Evolutionary conservation across 2,329 filamentous ascomycete genomes (phyloP), one percentile per base, ranked within the genome.

Genomic region (Colletotrichum lupini): DNA sequence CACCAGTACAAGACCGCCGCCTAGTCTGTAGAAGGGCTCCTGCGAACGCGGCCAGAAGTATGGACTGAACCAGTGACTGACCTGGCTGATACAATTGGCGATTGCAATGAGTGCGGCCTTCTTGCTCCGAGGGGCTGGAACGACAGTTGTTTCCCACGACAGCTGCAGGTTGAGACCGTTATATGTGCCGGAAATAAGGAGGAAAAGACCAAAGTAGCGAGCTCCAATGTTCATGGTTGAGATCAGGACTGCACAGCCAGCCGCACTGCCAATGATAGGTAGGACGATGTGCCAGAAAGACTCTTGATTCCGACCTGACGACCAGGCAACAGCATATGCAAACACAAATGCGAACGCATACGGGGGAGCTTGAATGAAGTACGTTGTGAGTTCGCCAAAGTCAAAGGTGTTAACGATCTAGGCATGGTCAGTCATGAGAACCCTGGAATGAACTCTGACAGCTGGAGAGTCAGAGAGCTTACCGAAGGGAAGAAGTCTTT

Each of bases 401-500:
- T 76, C 74, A 63, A 79, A 78, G 7, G 78, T 79, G 16, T 79
- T 75, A n/a, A 79, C 66, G 49, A 79, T 79, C 75, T 78, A 55
- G 37, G 16, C 37, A 42, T 1, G 5, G 37, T 42, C 37, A 42
- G 37, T 19, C 14, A 19, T 19, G 37, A 7, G 2, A 42, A 42
- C 37, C 16, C 5, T 1, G 14, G 7, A 14, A 42, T 1, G 3
- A 14, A 16, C 8, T 3, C 14, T 32, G 37, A 19, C 19, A 16
- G 19, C 7, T 3, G 8, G 5, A 12, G 1, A 11, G 12, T 6
- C 32, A 35, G 32, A 35, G 32, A n/a, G 72, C 76, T 65, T 74
- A 78, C 77, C 71, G 84, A 85, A 11, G 84, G 84, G 73, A 83
- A 78, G 78, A 85, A 85, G 71, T 82, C 82, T 68, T 83, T 83